Percentiles rank a stretch among this genome's conserved stretches.
Evolutionary conservation across 129 eudicot species (phyloP).

Genomic region (Daucus carota): DNA sequence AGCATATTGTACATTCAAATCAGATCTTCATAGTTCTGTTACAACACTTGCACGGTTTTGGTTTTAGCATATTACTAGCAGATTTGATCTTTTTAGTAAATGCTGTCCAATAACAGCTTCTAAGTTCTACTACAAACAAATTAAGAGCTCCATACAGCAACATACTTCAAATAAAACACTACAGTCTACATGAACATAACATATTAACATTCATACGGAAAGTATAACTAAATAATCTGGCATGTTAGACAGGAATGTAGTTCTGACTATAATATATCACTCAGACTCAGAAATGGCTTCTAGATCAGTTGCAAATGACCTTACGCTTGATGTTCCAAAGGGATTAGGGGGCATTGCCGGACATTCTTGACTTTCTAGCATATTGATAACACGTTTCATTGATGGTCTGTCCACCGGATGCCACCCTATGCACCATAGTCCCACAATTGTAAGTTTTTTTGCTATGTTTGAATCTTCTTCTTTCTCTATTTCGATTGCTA

Average conservation of each 20-base stretch:
- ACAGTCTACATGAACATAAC: background rate
- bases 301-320: background rate
- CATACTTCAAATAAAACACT: too few relatives aligned
- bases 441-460: constrained; percentile 8
- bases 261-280: background rate
- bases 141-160: background rate
- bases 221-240: background rate
- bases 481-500: background rate
- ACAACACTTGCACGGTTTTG: too few relatives aligned
- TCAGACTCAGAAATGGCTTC: background rate
- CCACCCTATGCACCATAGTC: constrained; percentile 15
- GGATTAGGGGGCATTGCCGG: constrained; percentile 8
- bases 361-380: constrained; percentile 2
- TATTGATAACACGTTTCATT: background rate
- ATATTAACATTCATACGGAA: background rate
- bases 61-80: too few relatives aligned
- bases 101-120: too few relatives aligned
- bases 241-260: background rate
- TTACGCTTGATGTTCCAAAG: background rate
- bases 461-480: constrained; percentile 8
- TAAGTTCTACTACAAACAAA: too few relatives aligned
- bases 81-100: too few relatives aligned
- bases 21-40: too few relatives aligned
- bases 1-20: too few relatives aligned
- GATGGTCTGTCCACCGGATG: constrained; percentile 12